These are phyloP conservation scores for Brettanomyces sp. DNA, from an alignment of 805 yeast species.

Conservation along the genomic window DNA sequence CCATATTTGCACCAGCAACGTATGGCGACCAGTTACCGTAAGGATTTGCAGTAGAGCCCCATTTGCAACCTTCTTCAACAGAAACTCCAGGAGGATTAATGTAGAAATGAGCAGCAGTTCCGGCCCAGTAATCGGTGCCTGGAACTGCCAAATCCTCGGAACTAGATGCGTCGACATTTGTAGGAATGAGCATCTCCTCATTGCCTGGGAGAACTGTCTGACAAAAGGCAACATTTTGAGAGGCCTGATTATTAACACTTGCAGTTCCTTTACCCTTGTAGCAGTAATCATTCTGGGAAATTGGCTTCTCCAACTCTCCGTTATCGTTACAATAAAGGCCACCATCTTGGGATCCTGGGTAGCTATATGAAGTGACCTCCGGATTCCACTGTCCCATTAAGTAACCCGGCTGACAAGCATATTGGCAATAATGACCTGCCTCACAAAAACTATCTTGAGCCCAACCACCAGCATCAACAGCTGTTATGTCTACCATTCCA, in stretches of 20 bases:
- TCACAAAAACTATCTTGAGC: slow-evolving; percentile 71
- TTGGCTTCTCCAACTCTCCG: slow-evolving; percentile 60
- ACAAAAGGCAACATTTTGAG: slow-evolving; percentile 66
- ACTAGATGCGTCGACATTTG: slow-evolving; percentile 43
- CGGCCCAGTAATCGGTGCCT: slow-evolving; percentile 74
- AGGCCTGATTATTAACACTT: slow-evolving; percentile 42
- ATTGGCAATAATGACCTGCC: slow-evolving; percentile 79
- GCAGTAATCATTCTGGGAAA: slow-evolving; percentile 52
- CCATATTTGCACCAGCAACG: slow-evolving; percentile 87
- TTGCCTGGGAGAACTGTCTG: slow-evolving; percentile 92
- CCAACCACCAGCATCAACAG: slow-evolving; percentile 78
- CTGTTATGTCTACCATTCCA: slow-evolving; percentile 61
- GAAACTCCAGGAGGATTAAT: slow-evolving; percentile 78
- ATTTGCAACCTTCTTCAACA: slow-evolving; percentile 65
- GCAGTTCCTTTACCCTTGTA: slow-evolving; percentile 72
- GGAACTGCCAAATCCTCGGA: slow-evolving; percentile 70
- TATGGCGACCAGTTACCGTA: slow-evolving; percentile 91
- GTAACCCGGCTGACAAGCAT: slow-evolving; percentile 85
- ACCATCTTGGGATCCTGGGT: slow-evolving; percentile 75
- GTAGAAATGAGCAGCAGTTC: slow-evolving; percentile 81
- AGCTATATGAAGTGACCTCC: slow-evolving; percentile 55
- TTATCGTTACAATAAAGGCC: slow-evolving; percentile 69
- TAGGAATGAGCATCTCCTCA: slow-evolving; percentile 91
- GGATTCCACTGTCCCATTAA: slow-evolving; percentile 88
- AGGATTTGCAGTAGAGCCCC: slow-evolving; percentile 68